A percentile compares a stretch with the other conserved stretches of the same genome.
Conservation (phyloP, 139 green algal species). For the Ulvella scutata region DNA sequence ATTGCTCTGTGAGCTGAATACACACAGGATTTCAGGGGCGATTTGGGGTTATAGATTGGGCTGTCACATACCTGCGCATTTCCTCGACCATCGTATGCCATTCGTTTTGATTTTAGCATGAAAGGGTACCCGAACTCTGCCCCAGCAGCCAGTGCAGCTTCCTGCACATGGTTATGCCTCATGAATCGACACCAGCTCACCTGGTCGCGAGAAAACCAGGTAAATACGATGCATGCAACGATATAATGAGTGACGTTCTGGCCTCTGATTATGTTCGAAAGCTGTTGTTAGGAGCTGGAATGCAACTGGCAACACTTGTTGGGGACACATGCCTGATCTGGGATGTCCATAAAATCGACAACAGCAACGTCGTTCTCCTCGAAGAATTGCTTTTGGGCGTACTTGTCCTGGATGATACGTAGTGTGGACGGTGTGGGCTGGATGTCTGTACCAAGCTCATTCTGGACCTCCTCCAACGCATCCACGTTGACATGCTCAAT, state of each 20-base stretch:
- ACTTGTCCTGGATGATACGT: conserved; percentile 85
- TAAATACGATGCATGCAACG: too few relatives aligned
- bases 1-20: too few relatives aligned
- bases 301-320: too few relatives aligned
- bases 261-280: too few relatives aligned
- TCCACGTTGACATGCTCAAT: conserved; percentile 94
- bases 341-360: conserved; percentile 51
- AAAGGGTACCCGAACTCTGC: conserved; percentile 72
- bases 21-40: too few relatives aligned
- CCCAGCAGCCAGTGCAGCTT: conserved; percentile 19
- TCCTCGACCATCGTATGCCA: conserved; percentile 87
- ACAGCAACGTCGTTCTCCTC: conserved; percentile 48
- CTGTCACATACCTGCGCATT: too few relatives aligned
- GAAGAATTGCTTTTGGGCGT: conserved; percentile 87
- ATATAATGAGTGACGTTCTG: too few relatives aligned
- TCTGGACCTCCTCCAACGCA: conserved; percentile 48
- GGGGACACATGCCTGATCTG: conserved; percentile 11
- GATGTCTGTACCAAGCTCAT: conserved; percentile 38
- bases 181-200: too few relatives aligned
- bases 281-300: too few relatives aligned
- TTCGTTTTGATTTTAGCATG: conserved; percentile 86
- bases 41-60: too few relatives aligned
- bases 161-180: too few relatives aligned
- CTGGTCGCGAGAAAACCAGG: too few relatives aligned
- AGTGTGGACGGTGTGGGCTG: conserved; percentile 43